Evolutionary conservation across 139 green algal genomes (phyloP).

Genomic region (Penium margaritaceum): DNA sequence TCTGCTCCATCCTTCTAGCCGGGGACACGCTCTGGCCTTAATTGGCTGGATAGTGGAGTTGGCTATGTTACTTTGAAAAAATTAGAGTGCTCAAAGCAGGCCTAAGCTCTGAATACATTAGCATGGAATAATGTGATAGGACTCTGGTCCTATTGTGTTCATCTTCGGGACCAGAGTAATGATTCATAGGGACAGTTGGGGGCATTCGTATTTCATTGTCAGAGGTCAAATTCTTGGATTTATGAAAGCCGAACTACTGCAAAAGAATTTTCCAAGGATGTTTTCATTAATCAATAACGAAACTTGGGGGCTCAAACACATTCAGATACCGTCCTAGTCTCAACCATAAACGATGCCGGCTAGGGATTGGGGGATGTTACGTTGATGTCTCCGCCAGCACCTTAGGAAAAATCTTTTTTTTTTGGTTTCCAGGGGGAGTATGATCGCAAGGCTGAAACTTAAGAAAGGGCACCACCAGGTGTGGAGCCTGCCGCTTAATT

Average conservation of each 20-base stretch:
- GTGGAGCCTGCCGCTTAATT: no score
- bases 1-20: no score
- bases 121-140: conserved; percentile 98
- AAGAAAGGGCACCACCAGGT: no score
- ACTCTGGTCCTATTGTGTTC: conserved; percentile 95
- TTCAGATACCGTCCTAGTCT: conserved; percentile 99
- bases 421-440: no score
- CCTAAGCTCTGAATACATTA: conserved; percentile 91
- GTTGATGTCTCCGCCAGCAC: no score
- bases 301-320: conserved; percentile 98
- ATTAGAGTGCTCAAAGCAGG: no score
- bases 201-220: conserved; percentile 99
- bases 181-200: conserved; percentile 97
- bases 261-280: conserved; percentile 98
- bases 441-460: no score
- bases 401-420: no score
- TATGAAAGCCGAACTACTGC: conserved; percentile 99
- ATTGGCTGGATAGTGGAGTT: no score
- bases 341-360: conserved; percentile 99
- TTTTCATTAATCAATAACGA: conserved; percentile 99
- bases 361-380: conserved; percentile 89
- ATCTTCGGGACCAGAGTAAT: conserved; percentile 91
- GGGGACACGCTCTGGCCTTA: no score
- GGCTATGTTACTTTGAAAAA: no score
- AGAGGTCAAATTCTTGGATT: conserved; percentile 99